phyloP scores from a whole-genome alignment of 1,139 yeast genomes.

The Kurtzmaniella quercitrusa region DNA sequence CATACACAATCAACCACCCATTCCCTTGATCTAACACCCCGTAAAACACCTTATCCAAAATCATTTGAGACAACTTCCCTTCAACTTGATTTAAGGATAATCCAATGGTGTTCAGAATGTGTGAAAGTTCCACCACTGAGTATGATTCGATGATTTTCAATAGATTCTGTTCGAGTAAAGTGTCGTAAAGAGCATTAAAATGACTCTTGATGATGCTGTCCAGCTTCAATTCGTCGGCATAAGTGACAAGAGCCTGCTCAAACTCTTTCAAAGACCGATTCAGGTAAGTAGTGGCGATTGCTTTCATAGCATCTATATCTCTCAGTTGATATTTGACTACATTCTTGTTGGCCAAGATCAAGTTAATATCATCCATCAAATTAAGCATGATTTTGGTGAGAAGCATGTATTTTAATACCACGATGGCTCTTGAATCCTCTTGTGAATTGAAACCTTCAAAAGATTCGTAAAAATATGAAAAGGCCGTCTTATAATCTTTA shows the following conservation, averaged over 20 bases:
- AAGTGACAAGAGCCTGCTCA: constrained; percentile 70
- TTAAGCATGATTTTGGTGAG: constrained; percentile 92
- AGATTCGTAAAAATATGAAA: constrained; percentile 90
- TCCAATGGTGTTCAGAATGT: constrained; percentile 84
- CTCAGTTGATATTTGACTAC: constrained; percentile 73
- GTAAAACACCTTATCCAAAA: constrained; percentile 85
- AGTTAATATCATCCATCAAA: constrained; percentile 78
- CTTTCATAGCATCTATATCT: constrained; percentile 86
- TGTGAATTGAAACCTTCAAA: constrained; percentile 77
- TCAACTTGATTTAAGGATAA: constrained; percentile 86
- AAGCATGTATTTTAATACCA: constrained; percentile 86
- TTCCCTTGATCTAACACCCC: constrained; percentile 98
- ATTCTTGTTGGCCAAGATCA: constrained; percentile 71
- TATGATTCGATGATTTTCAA: constrained; percentile 95
- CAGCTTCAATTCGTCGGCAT: constrained; percentile 71
- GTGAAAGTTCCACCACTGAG: constrained; percentile 88
- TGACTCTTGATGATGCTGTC: constrained; percentile 91
- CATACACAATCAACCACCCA: constrained; percentile 93
- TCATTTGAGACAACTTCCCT: constrained; percentile 94
- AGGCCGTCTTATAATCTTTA: constrained; percentile 93
- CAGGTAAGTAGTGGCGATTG: constrained; percentile 85
- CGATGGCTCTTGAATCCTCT: constrained; percentile 65
- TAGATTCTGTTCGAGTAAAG: constrained; percentile 86
- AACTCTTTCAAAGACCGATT: constrained; percentile 89
- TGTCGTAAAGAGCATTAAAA: constrained; percentile 88